Conservation (phyloP, 176 grass and related monocot genomes). For the Bromus sterilis region DNA sequence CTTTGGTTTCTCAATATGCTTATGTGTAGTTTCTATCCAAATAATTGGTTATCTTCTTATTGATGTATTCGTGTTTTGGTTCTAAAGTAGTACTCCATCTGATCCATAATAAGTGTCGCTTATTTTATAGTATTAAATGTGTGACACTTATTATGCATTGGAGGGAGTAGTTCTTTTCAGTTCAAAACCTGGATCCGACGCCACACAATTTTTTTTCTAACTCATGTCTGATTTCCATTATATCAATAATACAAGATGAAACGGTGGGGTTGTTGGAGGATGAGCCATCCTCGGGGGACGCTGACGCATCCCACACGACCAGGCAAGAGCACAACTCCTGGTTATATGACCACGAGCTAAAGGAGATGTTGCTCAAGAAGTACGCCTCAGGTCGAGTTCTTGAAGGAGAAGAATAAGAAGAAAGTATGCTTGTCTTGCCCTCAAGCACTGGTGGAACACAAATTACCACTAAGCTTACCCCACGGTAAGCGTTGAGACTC, state of each 20-base stretch:
- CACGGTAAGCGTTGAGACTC: slow-evolving; percentile 54
- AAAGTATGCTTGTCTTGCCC: slow-evolving; percentile 66
- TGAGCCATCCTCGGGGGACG: slow-evolving; percentile 62
- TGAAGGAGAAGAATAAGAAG: slow-evolving; percentile 97
- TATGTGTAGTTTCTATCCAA: not conserved
- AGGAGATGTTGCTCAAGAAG: slow-evolving; percentile 98
- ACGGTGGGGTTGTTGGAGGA: slow-evolving; percentile 73
- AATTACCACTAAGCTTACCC: slow-evolving; percentile 94
- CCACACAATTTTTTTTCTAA: not conserved
- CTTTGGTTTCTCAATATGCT: not conserved
- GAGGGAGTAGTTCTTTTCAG: too few species aligned
- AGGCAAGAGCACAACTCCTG: slow-evolving; percentile 39
- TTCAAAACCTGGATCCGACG: not conserved
- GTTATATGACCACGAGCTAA: slow-evolving; percentile 68
- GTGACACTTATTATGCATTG: too few species aligned
- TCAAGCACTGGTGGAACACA: slow-evolving; percentile 90
- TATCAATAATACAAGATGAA: slow-evolving; percentile 42
- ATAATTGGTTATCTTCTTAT: not conserved
- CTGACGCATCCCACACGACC: slow-evolving; percentile 12
- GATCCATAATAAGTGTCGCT: too few species aligned
- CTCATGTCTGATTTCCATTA: not conserved
- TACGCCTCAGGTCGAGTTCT: slow-evolving; percentile 83
- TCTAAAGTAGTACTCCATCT: too few species aligned
- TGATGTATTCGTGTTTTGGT: not conserved
- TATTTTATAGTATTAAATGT: too few species aligned